These are phyloP conservation scores for Cladosporium sphaerospermum DNA, from an alignment of 2,329 filamentous ascomycete genomes.

Conservation along the genomic window DNA sequence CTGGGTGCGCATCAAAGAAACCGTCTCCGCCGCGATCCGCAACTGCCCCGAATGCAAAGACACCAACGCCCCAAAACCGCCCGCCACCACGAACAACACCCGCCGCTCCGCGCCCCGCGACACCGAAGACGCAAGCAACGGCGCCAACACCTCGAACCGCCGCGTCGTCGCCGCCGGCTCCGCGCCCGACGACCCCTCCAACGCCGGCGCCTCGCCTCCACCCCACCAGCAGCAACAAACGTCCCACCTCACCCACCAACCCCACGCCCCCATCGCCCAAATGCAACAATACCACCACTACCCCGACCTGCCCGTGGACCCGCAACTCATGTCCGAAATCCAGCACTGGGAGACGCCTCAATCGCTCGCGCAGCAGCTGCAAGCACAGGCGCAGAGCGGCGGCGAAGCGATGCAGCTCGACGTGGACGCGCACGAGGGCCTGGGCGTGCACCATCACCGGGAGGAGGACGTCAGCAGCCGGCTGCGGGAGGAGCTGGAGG, in stretches of 20 bases:
- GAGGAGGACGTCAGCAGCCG: slow-evolving; percentile 21
- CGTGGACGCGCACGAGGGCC: neutral
- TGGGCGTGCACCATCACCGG: no score
- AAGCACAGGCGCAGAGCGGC: slow-evolving; percentile 2
- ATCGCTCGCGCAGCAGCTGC: slow-evolving; percentile 3
- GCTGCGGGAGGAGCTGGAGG: slow-evolving; percentile 17
- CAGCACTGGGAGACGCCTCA: slow-evolving; percentile 22
- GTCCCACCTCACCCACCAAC: slow-evolving; percentile 21
- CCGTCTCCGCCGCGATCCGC: slow-evolving; percentile 87
- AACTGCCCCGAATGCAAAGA: slow-evolving; percentile 90
- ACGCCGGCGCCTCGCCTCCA: slow-evolving; percentile 3
- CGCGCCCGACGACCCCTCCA: neutral
- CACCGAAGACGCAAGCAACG: slow-evolving; percentile 1
- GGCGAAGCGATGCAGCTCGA: slow-evolving; percentile 6
- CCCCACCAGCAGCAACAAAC: neutral
- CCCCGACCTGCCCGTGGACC: slow-evolving; percentile 53
- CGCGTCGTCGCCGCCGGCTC: slow-evolving; percentile 7
- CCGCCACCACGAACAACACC: neutral
- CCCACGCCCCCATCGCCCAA: slow-evolving; percentile 20
- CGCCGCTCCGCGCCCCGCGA: slow-evolving; percentile 4
- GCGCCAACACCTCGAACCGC: slow-evolving; percentile 4
- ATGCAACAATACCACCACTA: slow-evolving; percentile 34
- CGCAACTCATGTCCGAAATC: slow-evolving; percentile 47
- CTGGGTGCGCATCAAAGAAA: slow-evolving; percentile 98
- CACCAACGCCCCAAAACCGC: slow-evolving; percentile 44